These are phyloP conservation scores for Vinca major DNA, from an alignment of 305 asterid genomes.

Conservation along the genomic window DNA sequence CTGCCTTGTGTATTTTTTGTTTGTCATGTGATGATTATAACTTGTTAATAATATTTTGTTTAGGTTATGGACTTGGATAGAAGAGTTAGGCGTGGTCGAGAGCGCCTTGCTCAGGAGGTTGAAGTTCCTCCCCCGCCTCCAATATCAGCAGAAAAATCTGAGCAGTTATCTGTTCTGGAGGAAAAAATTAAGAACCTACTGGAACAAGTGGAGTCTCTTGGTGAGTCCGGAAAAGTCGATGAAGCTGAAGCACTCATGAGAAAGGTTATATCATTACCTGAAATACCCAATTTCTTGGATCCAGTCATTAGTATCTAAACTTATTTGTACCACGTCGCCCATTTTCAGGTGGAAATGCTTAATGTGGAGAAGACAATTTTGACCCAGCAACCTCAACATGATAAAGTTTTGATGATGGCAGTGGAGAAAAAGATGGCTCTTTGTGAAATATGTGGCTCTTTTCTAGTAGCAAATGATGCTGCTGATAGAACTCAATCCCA, in stretches of 20 bases:
- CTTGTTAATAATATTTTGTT: conserved; percentile 9
- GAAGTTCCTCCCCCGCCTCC: conserved; percentile 89
- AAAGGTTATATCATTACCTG: conserved; percentile 40
- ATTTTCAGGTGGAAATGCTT: conserved; percentile 73
- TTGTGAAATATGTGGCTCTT: conserved; percentile 95
- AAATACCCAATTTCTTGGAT: background rate
- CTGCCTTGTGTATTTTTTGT: background rate
- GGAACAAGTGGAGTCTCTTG: conserved; percentile 97
- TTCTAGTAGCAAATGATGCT: conserved; percentile 94
- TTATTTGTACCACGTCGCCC: background rate
- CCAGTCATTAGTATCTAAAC: background rate
- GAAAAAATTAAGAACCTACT: conserved; percentile 89
- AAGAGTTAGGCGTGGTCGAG: conserved; percentile 92
- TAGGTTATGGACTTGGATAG: conserved; percentile 92
- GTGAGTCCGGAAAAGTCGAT: conserved; percentile 97
- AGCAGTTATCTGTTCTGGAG: conserved; percentile 75
- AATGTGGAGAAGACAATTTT: conserved; percentile 65
- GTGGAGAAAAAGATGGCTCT: conserved; percentile 98
- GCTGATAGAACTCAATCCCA: conserved; percentile 97
- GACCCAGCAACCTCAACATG: conserved; percentile 75
- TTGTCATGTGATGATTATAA: conserved; percentile 4
- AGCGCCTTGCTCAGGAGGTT: conserved; percentile 87
- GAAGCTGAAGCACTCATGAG: conserved; percentile 99
- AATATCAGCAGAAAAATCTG: conserved; percentile 82
- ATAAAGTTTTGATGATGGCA: conserved; percentile 60